Evolutionary conservation across 148 eudicot species (phyloP), one percentile per base, ranked within the genome.

Genomic region (Oxyria digyna): DNA sequence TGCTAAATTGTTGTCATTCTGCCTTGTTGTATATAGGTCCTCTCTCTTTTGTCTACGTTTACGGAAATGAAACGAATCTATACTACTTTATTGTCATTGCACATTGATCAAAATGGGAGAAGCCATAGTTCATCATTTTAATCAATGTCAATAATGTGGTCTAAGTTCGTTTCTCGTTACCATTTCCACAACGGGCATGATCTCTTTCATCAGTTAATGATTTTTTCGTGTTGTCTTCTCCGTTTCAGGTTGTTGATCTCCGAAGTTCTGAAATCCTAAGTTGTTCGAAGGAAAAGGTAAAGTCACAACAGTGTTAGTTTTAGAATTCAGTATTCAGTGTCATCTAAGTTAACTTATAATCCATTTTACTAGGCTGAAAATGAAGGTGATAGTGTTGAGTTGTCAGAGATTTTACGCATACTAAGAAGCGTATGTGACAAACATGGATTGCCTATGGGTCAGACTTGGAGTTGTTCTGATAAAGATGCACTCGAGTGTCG

Each of bases 391-490:
- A 73, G 77, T 59, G 70, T 74, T 41, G 78, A 71, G 72, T 46
- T 74, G 38, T 71, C 76, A 21, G 87, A 85, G 75, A 79, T 88
- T 15, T 32, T 71, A 29, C 70, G 70, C 24, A 76, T 79, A 64
- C 33, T 88, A 62, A 82, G 71, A 82, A 73, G 74, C 8, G 78
- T 84, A 50, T 84, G 82, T 43, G 80, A 85, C 40, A 74, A 67
- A 15, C 84, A 85, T 45, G 46, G 75, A 18, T 76, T 88, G 71
- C 95, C 95, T 62, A 77, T 88, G 46, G 90, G 85, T 68, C 95
- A 88, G 72, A 81, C 87, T 21, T 88, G 95, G 95, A 83, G 80
- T 49, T 91, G 97, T 72, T 82, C 87, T 18, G 84, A 87, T 73
- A 85, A 88, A 55, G n/a, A n/a, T n/a, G n/a, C n/a, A n/a, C n/a